Evolutionary conservation across 371 early-diverging fungal species (phyloP), one percentile per base, ranked within the genome.

Genomic region (Rhizopus sp.): DNA sequence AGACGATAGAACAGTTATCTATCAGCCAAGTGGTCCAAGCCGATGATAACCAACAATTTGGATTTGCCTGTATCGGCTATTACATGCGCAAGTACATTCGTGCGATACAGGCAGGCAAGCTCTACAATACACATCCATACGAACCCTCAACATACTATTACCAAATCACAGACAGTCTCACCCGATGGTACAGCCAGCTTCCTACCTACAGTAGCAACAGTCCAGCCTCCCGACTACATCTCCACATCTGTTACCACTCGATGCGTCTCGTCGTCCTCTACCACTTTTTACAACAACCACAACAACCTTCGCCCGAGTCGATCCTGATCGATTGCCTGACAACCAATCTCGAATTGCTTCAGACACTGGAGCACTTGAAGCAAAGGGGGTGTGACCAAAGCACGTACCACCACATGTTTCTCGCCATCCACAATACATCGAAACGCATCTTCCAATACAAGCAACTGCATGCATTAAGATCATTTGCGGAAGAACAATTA

Each of bases 331-430:
- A 78, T 31, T 66, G 69, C 13, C 62, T 78, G 3, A 46, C 70
- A 16, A 70, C 76, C 9, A 78, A 70, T 41, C 33, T 75, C 39
- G 61, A 68, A 6, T 16, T 78, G 0, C 41, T 78, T 4, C 68
- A 68, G 50, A 57, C 70, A 0, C 47, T 78, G 1, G 62, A 66
- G 7, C 53, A 73, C 29, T 57, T 78, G 10, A 70, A 64, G 35
- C 54, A 60, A 1, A 31, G 60, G 0, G 76, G 74, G 0, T 78
- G 79, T n/a, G 79, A 78, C 32, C 79, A 75, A 44, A 75, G 79
- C 50, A 78, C 79, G 1, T 78, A 78, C n/a, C 79, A 75, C 30
- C 72, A 78, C 53, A 73, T 78, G 79, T 78, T 75, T 52, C 72
- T 73, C 41, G 74, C 79, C 1, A 78, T 78, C 33, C 73, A 78